Percentiles rank a stretch among this genome's conserved stretches.
phyloP scores from a whole-genome alignment of 2,329 filamentous ascomycete species.

The Aspergillus transmontanensis region DNA sequence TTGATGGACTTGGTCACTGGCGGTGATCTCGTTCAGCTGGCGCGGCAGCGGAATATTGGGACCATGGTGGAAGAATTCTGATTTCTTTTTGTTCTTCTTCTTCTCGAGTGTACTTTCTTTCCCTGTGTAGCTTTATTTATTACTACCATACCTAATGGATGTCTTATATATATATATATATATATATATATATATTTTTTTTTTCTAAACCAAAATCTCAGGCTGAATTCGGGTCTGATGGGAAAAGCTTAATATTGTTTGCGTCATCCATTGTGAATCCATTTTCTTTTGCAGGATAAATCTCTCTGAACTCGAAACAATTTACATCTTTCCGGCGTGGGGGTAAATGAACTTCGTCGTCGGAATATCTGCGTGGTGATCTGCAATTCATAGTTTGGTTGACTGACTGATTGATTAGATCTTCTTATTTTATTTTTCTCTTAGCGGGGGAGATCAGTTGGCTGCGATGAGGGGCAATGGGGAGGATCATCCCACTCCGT shows the following conservation, averaged over 20 bases:
- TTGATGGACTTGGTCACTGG: slow-evolving; percentile 70
- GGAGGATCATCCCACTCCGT: background rate
- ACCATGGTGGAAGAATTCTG: slow-evolving; percentile 48
- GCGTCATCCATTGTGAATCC: background rate
- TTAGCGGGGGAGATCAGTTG: background rate
- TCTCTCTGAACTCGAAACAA: too few relatives aligned
- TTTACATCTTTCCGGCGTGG: background rate
- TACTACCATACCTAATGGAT: background rate
- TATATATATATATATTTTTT: too few relatives aligned
- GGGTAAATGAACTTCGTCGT: background rate
- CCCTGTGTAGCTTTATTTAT: background rate
- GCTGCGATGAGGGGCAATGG: background rate
- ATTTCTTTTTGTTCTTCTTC: background rate
- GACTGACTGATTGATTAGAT: slow-evolving; percentile 1
- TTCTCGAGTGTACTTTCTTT: background rate
- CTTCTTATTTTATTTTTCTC: background rate
- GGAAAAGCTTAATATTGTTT: background rate
- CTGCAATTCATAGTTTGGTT: background rate
- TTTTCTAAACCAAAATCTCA: background rate
- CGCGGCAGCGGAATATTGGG: slow-evolving; percentile 59
- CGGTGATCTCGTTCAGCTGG: slow-evolving; percentile 58
- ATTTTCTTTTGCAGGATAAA: background rate
- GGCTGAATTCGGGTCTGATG: background rate
- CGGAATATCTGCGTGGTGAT: background rate
- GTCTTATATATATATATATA: background rate